Base-by-base conservation (phyloP, 2,329 filamentous ascomycete genomes). In the Fonsecaea erecta region DNA sequence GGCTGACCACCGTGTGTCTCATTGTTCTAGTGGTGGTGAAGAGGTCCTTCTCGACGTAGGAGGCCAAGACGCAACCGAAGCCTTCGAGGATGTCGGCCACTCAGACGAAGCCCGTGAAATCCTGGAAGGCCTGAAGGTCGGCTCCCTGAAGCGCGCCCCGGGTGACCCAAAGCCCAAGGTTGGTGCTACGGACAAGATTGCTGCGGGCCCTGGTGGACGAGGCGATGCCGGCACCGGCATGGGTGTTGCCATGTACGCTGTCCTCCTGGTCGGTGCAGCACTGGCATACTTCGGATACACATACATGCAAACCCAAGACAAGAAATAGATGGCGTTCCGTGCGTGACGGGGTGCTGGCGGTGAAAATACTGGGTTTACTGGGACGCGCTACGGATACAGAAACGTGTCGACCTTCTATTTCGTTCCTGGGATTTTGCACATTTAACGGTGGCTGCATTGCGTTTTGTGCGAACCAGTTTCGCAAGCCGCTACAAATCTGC, bases 1-100 rank as follows among this genome's bases (percentile, higher is more conserved):
- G 12, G 21, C 51, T 62, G 28, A 54, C 37, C 3, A 30, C 34
- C 30, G 7, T 26, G 16, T 43, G 24, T 34, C n/a, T n/a, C 8
- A 40, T 52, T 18, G 12, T 40, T 65, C 14, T 76, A 98, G 95
- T 74, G 95, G 95, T 84, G 95, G 95, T 83, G 95, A 99, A 83
- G 95, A 99, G 84, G 95, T 99, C 73, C 84, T 99, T 70, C 90
- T 99, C 73, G 95, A 99, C 73, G 93, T 98, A 70, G 95, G 85
- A 75, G 95, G 95, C 73, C 93, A 97, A 83, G 95, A 99, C 80
- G 90, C 91, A 75, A 97, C 94, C 74, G 95, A 98, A 83, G 94
- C 95, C 68, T 99, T 99, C 78, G 95, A 99, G 84, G 95, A 99
- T 81, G 95, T 99, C 75, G 95, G 95, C 77, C 95, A 99, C 90